Percentiles rank a stretch among this genome's conserved stretches.
Evolutionary conservation across 345 rosid species (phyloP).

Genomic region (Eucalyptus brandiana): DNA sequence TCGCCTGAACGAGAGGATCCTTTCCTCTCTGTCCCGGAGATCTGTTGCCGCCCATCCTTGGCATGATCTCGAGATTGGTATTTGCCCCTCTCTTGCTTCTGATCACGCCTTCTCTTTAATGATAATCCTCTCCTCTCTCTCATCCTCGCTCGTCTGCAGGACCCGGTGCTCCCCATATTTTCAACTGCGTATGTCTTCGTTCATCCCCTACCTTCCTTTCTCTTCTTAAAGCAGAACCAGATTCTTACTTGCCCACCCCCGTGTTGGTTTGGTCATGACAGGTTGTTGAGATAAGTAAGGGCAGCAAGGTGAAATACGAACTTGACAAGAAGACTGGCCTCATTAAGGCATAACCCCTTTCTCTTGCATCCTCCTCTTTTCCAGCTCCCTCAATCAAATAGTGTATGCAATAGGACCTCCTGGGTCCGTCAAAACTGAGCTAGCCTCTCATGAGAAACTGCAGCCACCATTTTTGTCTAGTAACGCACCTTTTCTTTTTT

Average conservation of each 20-base stretch:
- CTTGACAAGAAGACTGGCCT: constrained; percentile 97
- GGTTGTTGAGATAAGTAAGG: constrained; percentile 98
- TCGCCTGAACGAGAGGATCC: constrained; percentile 89
- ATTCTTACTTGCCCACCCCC: neutral
- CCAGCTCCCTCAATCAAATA: neutral
- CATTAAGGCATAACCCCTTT: constrained; percentile 45
- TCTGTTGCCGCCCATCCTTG: constrained; percentile 97
- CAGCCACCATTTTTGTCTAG: neutral
- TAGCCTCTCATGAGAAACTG: neutral
- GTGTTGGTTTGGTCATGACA: neutral
- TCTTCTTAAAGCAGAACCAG: neutral
- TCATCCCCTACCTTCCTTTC: neutral
- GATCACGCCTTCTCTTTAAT: neutral
- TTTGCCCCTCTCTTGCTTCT: neutral
- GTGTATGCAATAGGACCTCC: neutral
- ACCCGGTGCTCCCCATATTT: constrained; percentile 76
- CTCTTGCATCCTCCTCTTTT: neutral
- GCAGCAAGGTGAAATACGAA: constrained; percentile 98
- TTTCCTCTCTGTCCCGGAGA: constrained; percentile 80
- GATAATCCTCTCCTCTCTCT: neutral
- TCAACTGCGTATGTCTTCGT: constrained; percentile 46
- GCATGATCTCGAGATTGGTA: constrained; percentile 99
- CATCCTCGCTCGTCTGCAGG: constrained; percentile 28
- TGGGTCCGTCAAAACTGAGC: neutral
- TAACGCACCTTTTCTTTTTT: neutral